Percentiles rank a stretch among this genome's conserved stretches.
phyloP scores from a whole-genome alignment of 2,329 filamentous ascomycete genomes.

The Trichophyton verrucosum region DNA sequence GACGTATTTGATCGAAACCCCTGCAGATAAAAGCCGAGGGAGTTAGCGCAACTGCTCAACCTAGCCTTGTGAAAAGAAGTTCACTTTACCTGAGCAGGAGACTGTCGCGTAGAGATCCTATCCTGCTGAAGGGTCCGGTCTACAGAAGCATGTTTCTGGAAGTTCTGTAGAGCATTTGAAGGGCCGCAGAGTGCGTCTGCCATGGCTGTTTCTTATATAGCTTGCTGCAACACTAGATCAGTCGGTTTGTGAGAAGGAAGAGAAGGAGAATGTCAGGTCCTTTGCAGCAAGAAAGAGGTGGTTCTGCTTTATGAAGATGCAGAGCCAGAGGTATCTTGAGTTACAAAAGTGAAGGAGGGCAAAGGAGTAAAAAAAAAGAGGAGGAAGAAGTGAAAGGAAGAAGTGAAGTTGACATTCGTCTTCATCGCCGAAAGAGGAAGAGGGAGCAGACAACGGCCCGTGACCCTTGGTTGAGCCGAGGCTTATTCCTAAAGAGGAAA shows the following conservation, averaged over 20 bases:
- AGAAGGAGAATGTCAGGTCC: neutral
- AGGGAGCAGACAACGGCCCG: neutral
- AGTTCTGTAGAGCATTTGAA: slow-evolving; percentile 60
- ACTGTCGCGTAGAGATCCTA: slow-evolving; percentile 44
- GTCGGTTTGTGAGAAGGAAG: neutral
- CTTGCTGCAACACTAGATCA: no score
- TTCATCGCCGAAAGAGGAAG: neutral
- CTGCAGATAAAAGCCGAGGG: slow-evolving; percentile 26
- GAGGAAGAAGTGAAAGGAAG: neutral
- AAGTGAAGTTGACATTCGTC: neutral
- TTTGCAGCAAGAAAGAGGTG: neutral
- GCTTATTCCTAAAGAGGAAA: neutral
- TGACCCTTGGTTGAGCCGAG: neutral
- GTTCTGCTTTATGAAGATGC: neutral
- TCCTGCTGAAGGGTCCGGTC: slow-evolving; percentile 65
- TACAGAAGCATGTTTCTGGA: slow-evolving; percentile 56
- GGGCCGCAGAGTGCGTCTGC: slow-evolving; percentile 59
- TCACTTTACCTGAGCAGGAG: slow-evolving; percentile 42
- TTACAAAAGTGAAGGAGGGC: neutral
- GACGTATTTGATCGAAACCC: slow-evolving; percentile 49
- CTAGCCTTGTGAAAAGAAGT: neutral
- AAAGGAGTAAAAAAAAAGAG: neutral
- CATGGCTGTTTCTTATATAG: slow-evolving; percentile 36
- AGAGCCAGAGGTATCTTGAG: neutral
- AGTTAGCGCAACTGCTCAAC: neutral